A percentile compares a stretch with the other conserved stretches of the same genome.
Evolutionary conservation across 2,329 filamentous ascomycete genomes (phyloP).

Genomic region (Sporothrix humicola): DNA sequence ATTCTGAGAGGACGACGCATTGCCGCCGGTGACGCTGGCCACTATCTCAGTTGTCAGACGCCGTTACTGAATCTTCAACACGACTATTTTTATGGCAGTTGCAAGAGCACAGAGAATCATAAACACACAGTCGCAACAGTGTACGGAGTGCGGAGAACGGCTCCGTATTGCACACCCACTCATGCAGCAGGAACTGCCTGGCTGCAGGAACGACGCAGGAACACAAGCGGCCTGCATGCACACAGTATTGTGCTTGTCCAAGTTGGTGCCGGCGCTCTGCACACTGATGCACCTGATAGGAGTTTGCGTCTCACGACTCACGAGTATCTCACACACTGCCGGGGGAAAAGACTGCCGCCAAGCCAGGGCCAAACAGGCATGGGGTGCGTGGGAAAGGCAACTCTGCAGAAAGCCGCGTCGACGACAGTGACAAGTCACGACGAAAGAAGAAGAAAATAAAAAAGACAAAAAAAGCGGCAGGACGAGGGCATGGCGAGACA

Average conservation of each 20-base stretch:
- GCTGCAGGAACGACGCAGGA: conserved; percentile 27
- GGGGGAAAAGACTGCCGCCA: not conserved
- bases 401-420: not conserved
- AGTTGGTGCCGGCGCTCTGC: not conserved
- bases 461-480: not conserved
- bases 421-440: not conserved
- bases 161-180: conserved; percentile 11
- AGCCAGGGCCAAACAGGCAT: conserved; percentile 7
- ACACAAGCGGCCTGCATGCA: conserved; percentile 15
- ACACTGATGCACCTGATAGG: conserved; percentile 28
- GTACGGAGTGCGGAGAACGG: conserved; percentile 23
- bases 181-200: conserved; percentile 20
- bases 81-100: not conserved
- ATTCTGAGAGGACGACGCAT: not conserved
- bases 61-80: conserved; percentile 15
- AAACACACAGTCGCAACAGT: not conserved
- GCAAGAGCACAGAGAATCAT: not conserved
- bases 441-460: not conserved
- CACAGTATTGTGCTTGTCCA: not conserved
- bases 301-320: conserved; percentile 11
- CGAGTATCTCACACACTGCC: conserved; percentile 9
- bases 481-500: conserved; percentile 4
- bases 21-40: conserved; percentile 13
- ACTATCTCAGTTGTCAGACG: not conserved
- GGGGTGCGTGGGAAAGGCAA: not conserved